Evolutionary conservation across 495 filamentous ascomycete species (phyloP).

Genomic region (Astrothelium macrocarpum): DNA sequence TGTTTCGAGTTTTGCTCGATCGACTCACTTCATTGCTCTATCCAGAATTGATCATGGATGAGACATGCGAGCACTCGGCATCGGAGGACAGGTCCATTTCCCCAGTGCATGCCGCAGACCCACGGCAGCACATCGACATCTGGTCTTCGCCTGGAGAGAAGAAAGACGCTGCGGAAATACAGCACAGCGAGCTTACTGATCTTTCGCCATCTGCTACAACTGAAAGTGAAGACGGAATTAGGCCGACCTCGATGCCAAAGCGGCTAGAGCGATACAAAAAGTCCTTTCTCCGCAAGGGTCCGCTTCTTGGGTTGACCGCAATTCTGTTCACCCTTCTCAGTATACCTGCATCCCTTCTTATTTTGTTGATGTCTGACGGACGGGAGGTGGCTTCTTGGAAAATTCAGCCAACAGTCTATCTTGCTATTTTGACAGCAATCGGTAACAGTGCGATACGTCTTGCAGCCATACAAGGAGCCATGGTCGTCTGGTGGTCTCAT

Average conservation of each 20-base stretch:
- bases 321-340: slow-evolving; percentile 7
- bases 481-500: slow-evolving; percentile 7
- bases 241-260: slow-evolving; percentile 2
- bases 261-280: slow-evolving; percentile 6
- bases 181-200: slow-evolving; percentile 3
- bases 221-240: slow-evolving; percentile 5
- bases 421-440: slow-evolving; percentile 11
- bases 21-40: slow-evolving; percentile 4
- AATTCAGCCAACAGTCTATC: slow-evolving; percentile 7
- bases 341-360: slow-evolving; percentile 6
- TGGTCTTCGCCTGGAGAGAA: slow-evolving; percentile 6
- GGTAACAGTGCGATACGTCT: slow-evolving; percentile 5
- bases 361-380: slow-evolving; percentile 8
- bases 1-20: slow-evolving; percentile 2
- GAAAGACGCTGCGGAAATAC: slow-evolving; percentile 1
- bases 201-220: background rate
- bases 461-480: slow-evolving; percentile 10
- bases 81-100: slow-evolving; percentile 2
- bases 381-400: slow-evolving; percentile 4
- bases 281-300: slow-evolving; percentile 10
- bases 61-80: slow-evolving; percentile 3
- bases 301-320: slow-evolving; percentile 8
- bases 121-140: background rate
- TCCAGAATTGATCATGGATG: background rate
- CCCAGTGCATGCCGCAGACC: background rate